Evolutionary conservation across 176 grass and related monocot species (phyloP), one percentile per base, ranked within the genome.

Genomic region (Avena sativa): DNA sequence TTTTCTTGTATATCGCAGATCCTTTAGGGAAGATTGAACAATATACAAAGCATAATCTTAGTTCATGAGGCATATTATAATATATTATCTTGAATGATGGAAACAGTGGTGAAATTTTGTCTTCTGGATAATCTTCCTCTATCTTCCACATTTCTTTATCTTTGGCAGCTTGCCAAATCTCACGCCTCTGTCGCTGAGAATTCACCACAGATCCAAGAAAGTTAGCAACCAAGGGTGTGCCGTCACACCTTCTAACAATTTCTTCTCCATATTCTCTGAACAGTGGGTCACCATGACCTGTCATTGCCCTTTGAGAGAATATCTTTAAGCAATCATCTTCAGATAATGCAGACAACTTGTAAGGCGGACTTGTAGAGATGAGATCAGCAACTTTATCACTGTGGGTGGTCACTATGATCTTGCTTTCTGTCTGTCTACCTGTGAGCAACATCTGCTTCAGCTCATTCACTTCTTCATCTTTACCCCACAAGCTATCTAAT

Each of bases 11-110:
- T 44, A 91, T 78, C 2, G 15, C 25, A 85, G 25, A 75, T 48
- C 76, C 90, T 91, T 91, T 91, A 47, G 90, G 81, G 26, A 84
- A 91, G 44, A 91, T 73, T 55, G 90, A 88, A 74, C 86, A 91
- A 81, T 91, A 91, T 26, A 81, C 76, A 20, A 92, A 87, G 76
- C 91, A 92, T 76, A 83, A 70, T 84, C 88, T 92, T 66, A 89
- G 52, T 16, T 79, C 76, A 60, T 85, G 73, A 12, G 91, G 84
- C 84, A 92, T 84, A 84, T 70, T 79, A 58, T 88, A 83, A 68
- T 88, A 88, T 78, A 83, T 71, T 84, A 79, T 60, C 87, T 88
- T 88, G 44, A 88, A 83, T 6, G 86, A 56, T 82, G 72, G 66
- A 71, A 75, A 84, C 52, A 92, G 17, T 81, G 59, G 79, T 59